Conservation (phyloP, 2,329 filamentous ascomycete species). For the Colletotrichum tofieldiae region DNA sequence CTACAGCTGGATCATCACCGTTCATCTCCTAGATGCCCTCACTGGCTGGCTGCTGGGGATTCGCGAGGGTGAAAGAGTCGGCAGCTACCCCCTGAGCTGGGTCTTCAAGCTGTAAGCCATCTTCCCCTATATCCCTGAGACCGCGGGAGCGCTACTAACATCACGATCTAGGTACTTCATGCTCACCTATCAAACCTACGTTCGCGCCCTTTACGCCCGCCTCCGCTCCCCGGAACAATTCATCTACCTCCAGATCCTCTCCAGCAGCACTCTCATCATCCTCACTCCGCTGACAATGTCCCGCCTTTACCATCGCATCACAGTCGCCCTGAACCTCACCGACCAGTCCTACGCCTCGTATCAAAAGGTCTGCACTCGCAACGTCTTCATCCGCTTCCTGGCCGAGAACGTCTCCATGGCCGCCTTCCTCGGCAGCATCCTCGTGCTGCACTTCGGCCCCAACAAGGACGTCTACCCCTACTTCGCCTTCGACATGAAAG, state of each 20-base stretch:
- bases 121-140: neutral
- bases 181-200: slow-evolving; percentile 80
- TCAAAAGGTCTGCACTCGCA: slow-evolving; percentile 76
- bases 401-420: slow-evolving; percentile 79
- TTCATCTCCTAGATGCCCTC: slow-evolving; percentile 75
- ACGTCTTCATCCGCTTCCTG: slow-evolving; percentile 78
- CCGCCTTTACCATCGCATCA: slow-evolving; percentile 68
- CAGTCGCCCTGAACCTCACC: slow-evolving; percentile 69
- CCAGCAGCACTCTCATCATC: slow-evolving; percentile 74
- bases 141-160: slow-evolving; percentile 23
- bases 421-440: slow-evolving; percentile 76
- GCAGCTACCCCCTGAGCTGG: slow-evolving; percentile 80
- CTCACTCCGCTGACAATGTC: slow-evolving; percentile 77
- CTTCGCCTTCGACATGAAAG: slow-evolving; percentile 73
- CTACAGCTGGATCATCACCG: slow-evolving; percentile 79
- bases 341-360: slow-evolving; percentile 74
- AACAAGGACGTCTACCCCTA: slow-evolving; percentile 81
- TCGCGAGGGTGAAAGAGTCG: slow-evolving; percentile 76
- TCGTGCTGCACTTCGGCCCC: slow-evolving; percentile 76
- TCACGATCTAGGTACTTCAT: slow-evolving; percentile 70
- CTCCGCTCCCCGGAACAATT: slow-evolving; percentile 77
- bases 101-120: slow-evolving; percentile 76
- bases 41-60: slow-evolving; percentile 79
- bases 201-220: slow-evolving; percentile 78
- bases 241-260: slow-evolving; percentile 75